Conservation (phyloP, 768 basidiomycete species). For the Boletus tylopilopsis region DNA sequence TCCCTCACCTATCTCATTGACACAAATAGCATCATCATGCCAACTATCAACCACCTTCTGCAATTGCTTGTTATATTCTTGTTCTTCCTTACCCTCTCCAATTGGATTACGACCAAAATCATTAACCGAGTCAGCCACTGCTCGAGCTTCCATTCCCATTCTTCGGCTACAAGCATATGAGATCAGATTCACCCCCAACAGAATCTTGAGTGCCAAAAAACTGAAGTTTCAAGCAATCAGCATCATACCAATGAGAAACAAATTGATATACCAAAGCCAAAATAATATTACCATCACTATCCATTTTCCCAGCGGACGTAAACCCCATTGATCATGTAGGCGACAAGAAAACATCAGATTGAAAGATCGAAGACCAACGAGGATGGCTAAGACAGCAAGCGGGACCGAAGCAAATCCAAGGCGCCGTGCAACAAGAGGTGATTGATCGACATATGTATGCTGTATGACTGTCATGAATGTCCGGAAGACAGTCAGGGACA, state of each 20-base stretch:
- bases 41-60: conserved; percentile 66
- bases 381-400: conserved; percentile 75
- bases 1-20: conserved; percentile 72
- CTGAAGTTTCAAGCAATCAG: conserved; percentile 34
- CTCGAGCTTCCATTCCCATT: conserved; percentile 74
- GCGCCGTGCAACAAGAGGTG: conserved; percentile 88
- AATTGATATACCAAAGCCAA: conserved; percentile 78
- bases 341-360: conserved; percentile 54
- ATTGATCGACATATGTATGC: conserved; percentile 94
- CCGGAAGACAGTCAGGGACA: background rate
- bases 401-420: conserved; percentile 93
- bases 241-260: conserved; percentile 8
- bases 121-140: conserved; percentile 72
- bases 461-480: conserved; percentile 26
- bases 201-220: conserved; percentile 82
- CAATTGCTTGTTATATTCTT: conserved; percentile 80
- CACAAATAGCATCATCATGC: conserved; percentile 61
- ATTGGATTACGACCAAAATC: conserved; percentile 89
- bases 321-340: conserved; percentile 36
- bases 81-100: conserved; percentile 86
- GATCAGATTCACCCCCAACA: conserved; percentile 86
- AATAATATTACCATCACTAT: conserved; percentile 57
- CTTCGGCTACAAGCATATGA: conserved; percentile 76
- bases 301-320: conserved; percentile 54
- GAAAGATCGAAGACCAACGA: conserved; percentile 73